These are phyloP conservation scores for Begonia loranthoides DNA, from an alignment of 306 rosid species.

Conservation along the genomic window DNA sequence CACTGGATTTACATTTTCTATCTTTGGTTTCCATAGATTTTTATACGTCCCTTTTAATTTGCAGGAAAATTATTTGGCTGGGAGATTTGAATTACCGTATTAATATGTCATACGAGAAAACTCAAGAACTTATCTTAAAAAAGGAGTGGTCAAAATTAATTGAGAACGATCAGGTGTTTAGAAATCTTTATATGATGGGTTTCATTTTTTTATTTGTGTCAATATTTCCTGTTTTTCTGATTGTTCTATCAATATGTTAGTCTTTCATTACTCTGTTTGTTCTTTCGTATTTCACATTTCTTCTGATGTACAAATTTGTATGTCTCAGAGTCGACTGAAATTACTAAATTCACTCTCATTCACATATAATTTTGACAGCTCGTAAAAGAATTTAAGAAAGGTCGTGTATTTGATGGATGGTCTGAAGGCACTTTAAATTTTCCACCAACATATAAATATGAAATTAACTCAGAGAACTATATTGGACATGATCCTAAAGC, in stretches of 20 bases:
- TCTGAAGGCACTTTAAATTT: constrained; percentile 73
- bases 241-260: not conserved
- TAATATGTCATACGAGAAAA: constrained; percentile 56
- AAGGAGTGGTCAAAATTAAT: constrained; percentile 56
- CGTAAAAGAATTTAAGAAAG: constrained; percentile 39
- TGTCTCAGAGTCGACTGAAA: too few relatives aligned
- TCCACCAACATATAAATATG: constrained; percentile 88
- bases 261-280: not conserved
- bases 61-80: constrained; percentile 85
- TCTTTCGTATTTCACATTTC: not conserved
- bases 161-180: constrained; percentile 75
- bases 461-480: constrained; percentile 65
- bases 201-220: too few relatives aligned
- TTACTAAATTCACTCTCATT: constrained; percentile 11
- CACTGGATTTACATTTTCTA: not conserved
- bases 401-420: constrained; percentile 85
- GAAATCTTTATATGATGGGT: not conserved
- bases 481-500: constrained; percentile 63
- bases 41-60: constrained; percentile 2
- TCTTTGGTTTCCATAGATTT: not conserved
- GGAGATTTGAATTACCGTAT: constrained; percentile 91
- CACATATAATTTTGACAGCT: constrained; percentile 45
- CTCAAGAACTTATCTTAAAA: constrained; percentile 54
- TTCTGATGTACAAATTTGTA: too few relatives aligned
- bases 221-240: not conserved